These are phyloP conservation scores for Cordyceps cicadae DNA, from an alignment of 2,329 filamentous ascomycete genomes.

Conservation along the genomic window DNA sequence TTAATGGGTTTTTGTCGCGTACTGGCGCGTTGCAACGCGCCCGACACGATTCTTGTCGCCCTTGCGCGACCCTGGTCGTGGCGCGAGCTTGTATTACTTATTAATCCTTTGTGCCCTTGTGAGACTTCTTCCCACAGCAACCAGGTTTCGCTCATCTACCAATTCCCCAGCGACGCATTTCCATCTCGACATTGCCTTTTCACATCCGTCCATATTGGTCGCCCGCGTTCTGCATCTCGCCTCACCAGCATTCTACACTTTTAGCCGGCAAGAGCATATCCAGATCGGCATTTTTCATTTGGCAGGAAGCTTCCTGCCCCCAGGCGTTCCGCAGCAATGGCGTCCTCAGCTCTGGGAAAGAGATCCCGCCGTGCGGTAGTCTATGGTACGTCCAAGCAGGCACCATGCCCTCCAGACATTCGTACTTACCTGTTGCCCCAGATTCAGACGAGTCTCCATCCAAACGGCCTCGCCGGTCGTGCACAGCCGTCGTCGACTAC, in stretches of 20 bases:
- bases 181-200: neutral
- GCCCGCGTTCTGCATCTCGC: neutral
- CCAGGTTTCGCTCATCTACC: neutral
- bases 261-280: neutral
- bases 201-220: neutral
- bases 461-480: slow-evolving; percentile 38
- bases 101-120: slow-evolving; percentile 1
- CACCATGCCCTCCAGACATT: neutral
- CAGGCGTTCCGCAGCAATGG: slow-evolving; percentile 14
- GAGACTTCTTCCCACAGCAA: neutral
- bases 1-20: slow-evolving; percentile 23
- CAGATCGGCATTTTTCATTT: neutral
- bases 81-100: slow-evolving; percentile 18
- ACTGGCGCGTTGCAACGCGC: slow-evolving; percentile 26
- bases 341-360: slow-evolving; percentile 19
- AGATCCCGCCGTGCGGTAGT: slow-evolving; percentile 16
- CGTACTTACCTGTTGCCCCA: slow-evolving; percentile 4
- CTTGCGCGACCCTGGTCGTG: slow-evolving; percentile 11
- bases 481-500: slow-evolving; percentile 34
- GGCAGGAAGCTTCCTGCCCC: slow-evolving; percentile 7
- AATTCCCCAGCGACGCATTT: neutral
- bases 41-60: slow-evolving; percentile 9
- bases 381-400: slow-evolving; percentile 15
- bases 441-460: slow-evolving; percentile 25
- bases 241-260: neutral